Evolutionary conservation across 1,139 yeast genomes (phyloP), one percentile per base, ranked within the genome.

Genomic region (Yamadazyma diospyri): DNA sequence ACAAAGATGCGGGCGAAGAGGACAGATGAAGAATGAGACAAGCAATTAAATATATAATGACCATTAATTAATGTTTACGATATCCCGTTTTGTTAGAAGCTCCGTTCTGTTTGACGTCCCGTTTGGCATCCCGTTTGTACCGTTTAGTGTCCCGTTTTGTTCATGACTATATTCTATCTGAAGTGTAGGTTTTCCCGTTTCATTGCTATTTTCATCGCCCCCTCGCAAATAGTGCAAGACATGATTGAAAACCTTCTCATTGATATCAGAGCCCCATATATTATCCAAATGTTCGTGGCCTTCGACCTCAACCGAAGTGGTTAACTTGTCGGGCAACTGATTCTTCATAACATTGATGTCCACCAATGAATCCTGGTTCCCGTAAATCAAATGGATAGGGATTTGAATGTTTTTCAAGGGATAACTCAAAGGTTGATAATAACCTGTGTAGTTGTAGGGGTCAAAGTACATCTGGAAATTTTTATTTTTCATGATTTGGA

Each of bases 381-480:
- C 97, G 51, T 88, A 89, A 1, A 89, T 70, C 34, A 89, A 59
- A 34, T 81, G 72, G 25, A 88, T 76, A 0, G 94, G 95, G 1
- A 83, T 65, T 29, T 63, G 63, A 42, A 85, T 84, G 48, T 80
- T 83, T 36, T 59, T 56, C 32, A 69, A 55, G 0, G 78, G 72
- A 42, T 75, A 72, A 30, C 61, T 55, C 16, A 64, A 52, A 1
- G 74, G 67, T 22, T 69, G 57, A 14, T 72, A 58, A 19, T 58
- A 36, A 2, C 35, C 30, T 7, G 38, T 43, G 3, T 54, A 43
- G 28, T 46, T 55, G 13, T 53, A 38, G 11, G 35, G 29, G 39
- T 86, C 95, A 48, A 82, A 89, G 57, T 79, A 89, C 95, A 89
- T 82, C 56, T 87, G 95, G 55, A 89, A 88, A 33, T 77, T 75